phyloP scores from a whole-genome alignment of 1,284 basidiomycete genomes.

The Malassezia dermatis region DNA sequence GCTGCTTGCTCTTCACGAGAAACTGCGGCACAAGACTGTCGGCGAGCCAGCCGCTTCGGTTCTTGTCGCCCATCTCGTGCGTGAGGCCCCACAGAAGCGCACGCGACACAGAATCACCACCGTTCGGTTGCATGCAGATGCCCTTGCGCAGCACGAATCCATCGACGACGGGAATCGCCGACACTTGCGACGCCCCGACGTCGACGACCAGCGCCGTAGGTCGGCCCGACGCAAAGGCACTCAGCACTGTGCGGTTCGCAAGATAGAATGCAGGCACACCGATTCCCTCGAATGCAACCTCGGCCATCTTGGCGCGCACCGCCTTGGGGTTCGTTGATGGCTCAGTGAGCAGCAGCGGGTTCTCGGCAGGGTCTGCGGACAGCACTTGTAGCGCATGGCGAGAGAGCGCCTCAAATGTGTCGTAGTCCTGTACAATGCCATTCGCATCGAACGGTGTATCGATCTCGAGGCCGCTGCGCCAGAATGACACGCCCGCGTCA shows the following conservation, averaged over 20 bases:
- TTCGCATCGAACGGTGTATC: slow-evolving; percentile 67
- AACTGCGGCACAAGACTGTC: slow-evolving; percentile 56
- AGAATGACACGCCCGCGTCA: slow-evolving; percentile 81
- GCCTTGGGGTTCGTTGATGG: slow-evolving; percentile 86
- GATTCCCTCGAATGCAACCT: slow-evolving; percentile 94
- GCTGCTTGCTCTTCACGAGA: slow-evolving; percentile 66
- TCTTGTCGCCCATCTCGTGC: slow-evolving; percentile 18
- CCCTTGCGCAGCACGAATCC: slow-evolving; percentile 96
- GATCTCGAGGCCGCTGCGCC: slow-evolving; percentile 78
- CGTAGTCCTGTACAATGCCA: slow-evolving; percentile 53
- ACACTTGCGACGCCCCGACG: slow-evolving; percentile 75
- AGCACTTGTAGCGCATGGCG: slow-evolving; percentile 27
- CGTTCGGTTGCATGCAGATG: slow-evolving; percentile 47
- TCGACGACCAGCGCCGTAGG: slow-evolving; percentile 91
- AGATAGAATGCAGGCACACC: slow-evolving; percentile 91
- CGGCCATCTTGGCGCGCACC: slow-evolving; percentile 81
- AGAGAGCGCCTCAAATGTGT: slow-evolving; percentile 24
- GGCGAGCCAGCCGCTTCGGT: slow-evolving; percentile 7
- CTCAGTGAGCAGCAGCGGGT: slow-evolving; percentile 87
- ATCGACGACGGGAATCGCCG: slow-evolving; percentile 89
- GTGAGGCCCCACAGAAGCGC: slow-evolving; percentile 30
- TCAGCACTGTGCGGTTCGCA: slow-evolving; percentile 88
- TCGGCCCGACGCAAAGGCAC: slow-evolving; percentile 93
- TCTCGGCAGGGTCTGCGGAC: slow-evolving; percentile 55
- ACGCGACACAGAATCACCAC: slow-evolving; percentile 29